Percentiles rank a stretch among this genome's conserved stretches.
These are phyloP conservation scores for Pseudogymnoascus sp. DNA, from an alignment of 2,329 filamentous ascomycete species.

Conservation along the genomic window DNA sequence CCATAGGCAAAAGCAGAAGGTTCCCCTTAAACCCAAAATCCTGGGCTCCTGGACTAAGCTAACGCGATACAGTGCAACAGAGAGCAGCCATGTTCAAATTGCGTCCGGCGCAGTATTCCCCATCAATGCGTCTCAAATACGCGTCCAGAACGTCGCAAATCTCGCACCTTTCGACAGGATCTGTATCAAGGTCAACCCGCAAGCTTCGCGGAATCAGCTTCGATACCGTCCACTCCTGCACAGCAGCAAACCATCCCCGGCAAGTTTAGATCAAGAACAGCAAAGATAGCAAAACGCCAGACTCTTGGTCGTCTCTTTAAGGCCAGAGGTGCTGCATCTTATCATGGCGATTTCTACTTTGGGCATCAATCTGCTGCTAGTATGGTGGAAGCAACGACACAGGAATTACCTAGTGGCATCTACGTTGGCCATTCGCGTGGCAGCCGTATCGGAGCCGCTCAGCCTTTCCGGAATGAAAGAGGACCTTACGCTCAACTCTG, in stretches of 20 bases:
- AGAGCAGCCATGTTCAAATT: conserved; percentile 11
- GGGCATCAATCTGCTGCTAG: conserved; percentile 27
- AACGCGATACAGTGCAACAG: conserved; percentile 6
- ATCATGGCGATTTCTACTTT: conserved; percentile 28
- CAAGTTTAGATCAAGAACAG: not conserved
- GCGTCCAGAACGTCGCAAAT: not conserved
- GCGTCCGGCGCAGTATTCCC: conserved; percentile 10
- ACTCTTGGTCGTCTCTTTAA: conserved; percentile 26
- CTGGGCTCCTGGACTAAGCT: not conserved
- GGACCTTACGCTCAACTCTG: conserved; percentile 32
- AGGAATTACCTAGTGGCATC: conserved; percentile 18
- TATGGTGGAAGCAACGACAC: conserved; percentile 26
- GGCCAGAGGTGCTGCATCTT: conserved; percentile 26
- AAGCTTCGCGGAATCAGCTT: not conserved
- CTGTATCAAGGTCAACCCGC: not conserved
- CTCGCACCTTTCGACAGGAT: not conserved
- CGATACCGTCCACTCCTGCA: not conserved
- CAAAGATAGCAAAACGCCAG: not conserved
- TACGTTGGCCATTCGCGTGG: conserved; percentile 13
- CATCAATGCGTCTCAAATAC: conserved; percentile 2
- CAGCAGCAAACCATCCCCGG: not conserved
- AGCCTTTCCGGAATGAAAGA: conserved; percentile 24
- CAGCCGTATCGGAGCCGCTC: conserved; percentile 16
- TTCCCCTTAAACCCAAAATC: not conserved
- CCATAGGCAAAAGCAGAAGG: conserved; percentile 11